Conservation (phyloP, 805 yeast genomes). For the Kuraishia capsulata region DNA sequence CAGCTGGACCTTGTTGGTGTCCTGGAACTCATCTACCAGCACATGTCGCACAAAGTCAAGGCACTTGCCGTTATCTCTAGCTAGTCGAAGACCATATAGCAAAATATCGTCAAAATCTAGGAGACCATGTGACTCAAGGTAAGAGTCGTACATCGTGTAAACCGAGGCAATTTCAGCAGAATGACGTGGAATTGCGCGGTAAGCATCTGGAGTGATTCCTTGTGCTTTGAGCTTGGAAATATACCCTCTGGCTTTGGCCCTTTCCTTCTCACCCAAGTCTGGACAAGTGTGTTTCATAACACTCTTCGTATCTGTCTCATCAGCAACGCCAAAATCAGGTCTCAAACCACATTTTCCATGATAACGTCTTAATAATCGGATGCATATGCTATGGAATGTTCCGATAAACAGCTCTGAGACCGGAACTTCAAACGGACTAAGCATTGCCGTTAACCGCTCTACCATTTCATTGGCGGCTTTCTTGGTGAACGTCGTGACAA, state of each 20-base stretch:
- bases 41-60: constrained; percentile 54
- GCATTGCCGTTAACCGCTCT: constrained; percentile 39
- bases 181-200: not conserved
- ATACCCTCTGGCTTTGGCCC: constrained; percentile 26
- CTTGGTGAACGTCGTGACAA: constrained; percentile 89
- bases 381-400: constrained; percentile 84
- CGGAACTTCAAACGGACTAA: constrained; percentile 22
- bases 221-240: constrained; percentile 51
- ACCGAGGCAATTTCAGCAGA: constrained; percentile 17
- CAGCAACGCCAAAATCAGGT: constrained; percentile 44
- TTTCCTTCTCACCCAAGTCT: constrained; percentile 8
- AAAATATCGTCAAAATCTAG: constrained; percentile 85
- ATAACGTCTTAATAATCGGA: constrained; percentile 42
- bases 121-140: constrained; percentile 29
- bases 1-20: constrained; percentile 73
- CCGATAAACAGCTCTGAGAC: constrained; percentile 53
- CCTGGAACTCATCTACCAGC: constrained; percentile 91
- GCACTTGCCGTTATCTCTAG: constrained; percentile 29
- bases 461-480: constrained; percentile 86
- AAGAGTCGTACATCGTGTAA: constrained; percentile 44
- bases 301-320: constrained; percentile 49
- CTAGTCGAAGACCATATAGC: constrained; percentile 39
- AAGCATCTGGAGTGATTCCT: constrained; percentile 34
- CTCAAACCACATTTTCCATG: constrained; percentile 41
- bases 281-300: constrained; percentile 32